phyloP scores from a whole-genome alignment of 2,329 filamentous ascomycete genomes.

The Tolypocladium tropicale region DNA sequence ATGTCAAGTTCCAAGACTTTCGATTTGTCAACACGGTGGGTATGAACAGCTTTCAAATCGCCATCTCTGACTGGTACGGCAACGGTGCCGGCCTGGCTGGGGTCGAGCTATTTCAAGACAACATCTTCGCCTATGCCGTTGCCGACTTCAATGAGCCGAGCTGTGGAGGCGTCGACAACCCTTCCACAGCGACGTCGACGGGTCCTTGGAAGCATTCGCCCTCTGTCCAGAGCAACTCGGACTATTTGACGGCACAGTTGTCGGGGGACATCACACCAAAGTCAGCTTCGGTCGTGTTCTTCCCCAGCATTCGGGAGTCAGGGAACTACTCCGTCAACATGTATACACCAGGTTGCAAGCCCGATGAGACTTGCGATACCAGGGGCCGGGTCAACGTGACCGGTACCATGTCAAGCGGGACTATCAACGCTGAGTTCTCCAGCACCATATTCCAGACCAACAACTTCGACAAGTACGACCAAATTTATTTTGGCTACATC shows the following conservation, averaged over 20 bases:
- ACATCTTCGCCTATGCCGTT: constrained; percentile 78
- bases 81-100: constrained; percentile 74
- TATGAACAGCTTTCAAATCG: constrained; percentile 78
- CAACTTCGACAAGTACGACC: constrained; percentile 92
- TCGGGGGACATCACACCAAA: constrained; percentile 42
- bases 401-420: constrained; percentile 50
- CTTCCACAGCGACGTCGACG: constrained; percentile 57
- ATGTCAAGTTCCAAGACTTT: constrained; percentile 72
- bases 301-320: constrained; percentile 74
- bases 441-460: constrained; percentile 79
- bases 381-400: constrained; percentile 79
- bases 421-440: constrained; percentile 37
- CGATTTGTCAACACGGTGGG: constrained; percentile 78
- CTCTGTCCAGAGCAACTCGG: constrained; percentile 57
- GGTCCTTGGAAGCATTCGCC: constrained; percentile 66
- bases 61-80: constrained; percentile 83
- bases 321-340: constrained; percentile 88
- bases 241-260: constrained; percentile 66
- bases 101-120: constrained; percentile 77
- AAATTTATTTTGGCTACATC: constrained; percentile 77
- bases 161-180: constrained; percentile 53
- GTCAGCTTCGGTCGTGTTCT: constrained; percentile 63
- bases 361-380: constrained; percentile 64
- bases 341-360: constrained; percentile 83
- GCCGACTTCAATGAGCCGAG: constrained; percentile 79